Percentiles rank a stretch among this genome's conserved stretches.
phyloP scores from a whole-genome alignment of 2,329 filamentous ascomycete genomes.

The Ophiocordyceps camponoti-saundersi region DNA sequence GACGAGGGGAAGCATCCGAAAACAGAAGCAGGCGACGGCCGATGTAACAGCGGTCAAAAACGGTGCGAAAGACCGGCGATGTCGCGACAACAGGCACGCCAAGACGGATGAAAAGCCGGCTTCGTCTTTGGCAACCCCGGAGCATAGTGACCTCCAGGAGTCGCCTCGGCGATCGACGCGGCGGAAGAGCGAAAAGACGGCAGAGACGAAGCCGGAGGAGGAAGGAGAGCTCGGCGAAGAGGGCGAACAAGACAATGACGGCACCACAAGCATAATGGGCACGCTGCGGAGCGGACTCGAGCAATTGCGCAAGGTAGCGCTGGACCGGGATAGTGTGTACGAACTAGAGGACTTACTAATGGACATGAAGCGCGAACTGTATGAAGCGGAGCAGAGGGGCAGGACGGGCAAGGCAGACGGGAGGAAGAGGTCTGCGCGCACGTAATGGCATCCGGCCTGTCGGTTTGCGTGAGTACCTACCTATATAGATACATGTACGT shows the following conservation, averaged over 20 bases:
- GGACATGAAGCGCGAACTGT: conserved; percentile 59
- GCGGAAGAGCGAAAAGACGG: background rate
- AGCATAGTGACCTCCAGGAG: conserved; percentile 12
- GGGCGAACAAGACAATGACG: conserved; percentile 3
- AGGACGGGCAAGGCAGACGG: conserved; percentile 8
- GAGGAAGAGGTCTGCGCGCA: background rate
- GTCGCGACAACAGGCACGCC: conserved; percentile 2
- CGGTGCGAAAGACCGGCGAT: background rate
- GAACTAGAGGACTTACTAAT: conserved; percentile 65
- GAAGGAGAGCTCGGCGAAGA: background rate
- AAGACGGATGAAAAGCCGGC: conserved; percentile 21
- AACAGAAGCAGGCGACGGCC: conserved; percentile 3
- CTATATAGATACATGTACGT: background rate
- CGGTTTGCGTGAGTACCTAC: no score
- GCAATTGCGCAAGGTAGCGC: conserved; percentile 37
- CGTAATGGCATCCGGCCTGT: background rate
- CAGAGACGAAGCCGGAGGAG: background rate
- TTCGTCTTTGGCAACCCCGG: conserved; percentile 22
- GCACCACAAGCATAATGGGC: conserved; percentile 11
- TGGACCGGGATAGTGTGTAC: conserved; percentile 49
- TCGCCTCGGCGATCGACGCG: background rate
- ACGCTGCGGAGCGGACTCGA: conserved; percentile 26
- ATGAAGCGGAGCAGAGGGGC: conserved; percentile 48
- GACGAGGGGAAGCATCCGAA: conserved; percentile 7
- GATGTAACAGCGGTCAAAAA: background rate